phyloP scores from a whole-genome alignment of 1,139 yeast species.

The Kluyveromyces sp. region DNA sequence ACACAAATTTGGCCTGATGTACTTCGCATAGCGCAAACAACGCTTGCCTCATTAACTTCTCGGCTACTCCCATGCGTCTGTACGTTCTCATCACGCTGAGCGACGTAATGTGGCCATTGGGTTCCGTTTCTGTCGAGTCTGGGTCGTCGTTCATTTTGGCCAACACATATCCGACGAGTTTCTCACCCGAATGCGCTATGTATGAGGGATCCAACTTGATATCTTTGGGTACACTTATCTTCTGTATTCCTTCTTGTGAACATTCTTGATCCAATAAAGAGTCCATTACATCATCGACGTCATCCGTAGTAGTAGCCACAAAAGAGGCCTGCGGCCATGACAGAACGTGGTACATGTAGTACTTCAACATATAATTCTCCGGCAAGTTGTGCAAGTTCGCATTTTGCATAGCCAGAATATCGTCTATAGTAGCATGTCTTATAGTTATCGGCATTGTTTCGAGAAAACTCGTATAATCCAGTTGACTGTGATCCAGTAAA shows the following conservation, averaged over 20 bases:
- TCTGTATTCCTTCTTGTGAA: no score
- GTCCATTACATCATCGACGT: slow-evolving; percentile 31
- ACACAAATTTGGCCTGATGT: slow-evolving; percentile 76
- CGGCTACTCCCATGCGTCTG: slow-evolving; percentile 93
- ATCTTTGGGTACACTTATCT: slow-evolving; percentile 15
- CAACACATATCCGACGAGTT: slow-evolving; percentile 86
- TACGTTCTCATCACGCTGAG: slow-evolving; percentile 92
- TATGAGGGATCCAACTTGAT: slow-evolving; percentile 46
- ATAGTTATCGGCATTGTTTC: slow-evolving; percentile 69
- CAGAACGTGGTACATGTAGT: slow-evolving; percentile 85
- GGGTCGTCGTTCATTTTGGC: slow-evolving; percentile 97
- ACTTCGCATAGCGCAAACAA: slow-evolving; percentile 72
- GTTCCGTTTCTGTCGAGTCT: slow-evolving; percentile 56
- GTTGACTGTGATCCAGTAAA: neutral
- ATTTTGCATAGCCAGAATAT: slow-evolving; percentile 92
- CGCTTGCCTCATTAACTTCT: slow-evolving; percentile 84
- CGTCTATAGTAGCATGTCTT: slow-evolving; percentile 80
- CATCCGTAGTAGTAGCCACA: slow-evolving; percentile 76
- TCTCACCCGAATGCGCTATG: slow-evolving; percentile 54
- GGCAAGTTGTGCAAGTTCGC: slow-evolving; percentile 91
- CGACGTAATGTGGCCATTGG: slow-evolving; percentile 93
- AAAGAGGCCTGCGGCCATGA: slow-evolving; percentile 98
- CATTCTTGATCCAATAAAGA: slow-evolving; percentile 30
- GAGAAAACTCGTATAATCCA: no score
- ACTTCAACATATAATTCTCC: slow-evolving; percentile 87